Evolutionary conservation across 1,284 basidiomycete species (phyloP).

Genomic region (Termitomyces sp.): DNA sequence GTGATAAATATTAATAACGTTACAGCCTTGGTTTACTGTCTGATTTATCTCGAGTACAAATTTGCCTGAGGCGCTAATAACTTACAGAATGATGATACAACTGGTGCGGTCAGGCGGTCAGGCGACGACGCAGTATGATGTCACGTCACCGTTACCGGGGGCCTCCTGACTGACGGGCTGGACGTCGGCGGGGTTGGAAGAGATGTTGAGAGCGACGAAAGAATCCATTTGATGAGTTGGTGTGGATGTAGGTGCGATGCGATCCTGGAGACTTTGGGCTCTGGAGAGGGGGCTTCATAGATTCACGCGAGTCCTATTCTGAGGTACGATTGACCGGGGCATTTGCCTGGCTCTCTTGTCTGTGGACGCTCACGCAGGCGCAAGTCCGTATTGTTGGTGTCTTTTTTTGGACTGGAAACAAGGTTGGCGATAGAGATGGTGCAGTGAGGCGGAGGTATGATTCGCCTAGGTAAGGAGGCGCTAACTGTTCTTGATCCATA

Average conservation of each 20-base stretch:
- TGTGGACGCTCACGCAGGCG: neutral
- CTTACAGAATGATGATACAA: neutral
- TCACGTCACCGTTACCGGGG: too few species aligned
- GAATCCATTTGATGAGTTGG: neutral
- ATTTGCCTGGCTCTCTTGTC: neutral
- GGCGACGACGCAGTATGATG: neutral
- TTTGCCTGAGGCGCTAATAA: neutral
- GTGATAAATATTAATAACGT: neutral
- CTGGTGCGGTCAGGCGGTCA: neutral
- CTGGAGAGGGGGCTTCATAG: neutral
- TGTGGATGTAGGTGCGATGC: neutral
- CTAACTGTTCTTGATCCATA: neutral
- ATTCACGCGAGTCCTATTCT: neutral
- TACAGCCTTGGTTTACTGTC: neutral
- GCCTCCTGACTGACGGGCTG: neutral
- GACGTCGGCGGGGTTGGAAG: neutral
- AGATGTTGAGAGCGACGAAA: neutral
- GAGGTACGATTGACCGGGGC: neutral
- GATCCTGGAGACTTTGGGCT: neutral
- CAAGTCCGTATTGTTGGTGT: neutral
- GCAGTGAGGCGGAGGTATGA: neutral
- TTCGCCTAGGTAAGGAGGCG: neutral
- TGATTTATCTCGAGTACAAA: neutral
- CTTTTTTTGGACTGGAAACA: neutral
- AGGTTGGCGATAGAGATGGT: neutral